phyloP scores from a whole-genome alignment of 2,329 filamentous ascomycete genomes.

The Cryoendolithus antarcticus region DNA sequence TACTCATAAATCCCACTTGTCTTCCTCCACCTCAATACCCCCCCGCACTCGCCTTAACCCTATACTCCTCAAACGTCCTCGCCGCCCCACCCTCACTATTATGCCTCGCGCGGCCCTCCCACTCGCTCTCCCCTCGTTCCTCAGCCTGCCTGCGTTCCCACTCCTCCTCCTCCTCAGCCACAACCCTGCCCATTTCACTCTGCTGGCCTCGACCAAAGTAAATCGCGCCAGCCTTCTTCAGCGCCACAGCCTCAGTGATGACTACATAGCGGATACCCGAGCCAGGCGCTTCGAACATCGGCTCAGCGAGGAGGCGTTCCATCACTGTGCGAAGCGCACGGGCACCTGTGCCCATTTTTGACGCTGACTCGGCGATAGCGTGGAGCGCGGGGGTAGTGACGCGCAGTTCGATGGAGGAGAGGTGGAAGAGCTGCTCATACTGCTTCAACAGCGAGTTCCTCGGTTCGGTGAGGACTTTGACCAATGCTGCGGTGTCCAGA shows the following conservation, averaged over 20 bases:
- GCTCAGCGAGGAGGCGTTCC: slow-evolving; percentile 33
- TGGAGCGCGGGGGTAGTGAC: slow-evolving; percentile 76
- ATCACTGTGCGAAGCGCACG: slow-evolving; percentile 37
- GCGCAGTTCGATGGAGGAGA: slow-evolving; percentile 61
- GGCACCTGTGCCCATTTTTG: slow-evolving; percentile 59
- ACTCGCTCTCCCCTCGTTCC: slow-evolving; percentile 17
- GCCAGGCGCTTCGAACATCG: slow-evolving; percentile 38
- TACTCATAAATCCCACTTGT: slow-evolving; percentile 2
- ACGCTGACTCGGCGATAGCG: slow-evolving; percentile 61
- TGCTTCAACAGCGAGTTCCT: slow-evolving; percentile 79
- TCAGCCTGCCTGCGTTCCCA: slow-evolving; percentile 30
- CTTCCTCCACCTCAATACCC: slow-evolving; percentile 13
- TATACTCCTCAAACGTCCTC: slow-evolving; percentile 35
- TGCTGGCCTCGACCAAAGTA: slow-evolving; percentile 33
- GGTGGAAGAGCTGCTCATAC: slow-evolving; percentile 77
- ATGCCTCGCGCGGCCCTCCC: slow-evolving; percentile 15
- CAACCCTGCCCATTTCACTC: slow-evolving; percentile 25
- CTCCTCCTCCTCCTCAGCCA: slow-evolving; percentile 32
- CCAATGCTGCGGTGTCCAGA: slow-evolving; percentile 54
- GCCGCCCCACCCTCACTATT: slow-evolving; percentile 18
- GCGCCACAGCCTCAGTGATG: slow-evolving; percentile 33
- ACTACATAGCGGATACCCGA: slow-evolving; percentile 33
- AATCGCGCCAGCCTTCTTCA: slow-evolving; percentile 27
- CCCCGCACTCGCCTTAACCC: slow-evolving; percentile 28
- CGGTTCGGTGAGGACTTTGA: slow-evolving; percentile 84